A percentile compares a stretch with the other conserved stretches of the same genome.
Evolutionary conservation across 2,329 filamentous ascomycete species (phyloP).

Genomic region (Colletotrichum musae): DNA sequence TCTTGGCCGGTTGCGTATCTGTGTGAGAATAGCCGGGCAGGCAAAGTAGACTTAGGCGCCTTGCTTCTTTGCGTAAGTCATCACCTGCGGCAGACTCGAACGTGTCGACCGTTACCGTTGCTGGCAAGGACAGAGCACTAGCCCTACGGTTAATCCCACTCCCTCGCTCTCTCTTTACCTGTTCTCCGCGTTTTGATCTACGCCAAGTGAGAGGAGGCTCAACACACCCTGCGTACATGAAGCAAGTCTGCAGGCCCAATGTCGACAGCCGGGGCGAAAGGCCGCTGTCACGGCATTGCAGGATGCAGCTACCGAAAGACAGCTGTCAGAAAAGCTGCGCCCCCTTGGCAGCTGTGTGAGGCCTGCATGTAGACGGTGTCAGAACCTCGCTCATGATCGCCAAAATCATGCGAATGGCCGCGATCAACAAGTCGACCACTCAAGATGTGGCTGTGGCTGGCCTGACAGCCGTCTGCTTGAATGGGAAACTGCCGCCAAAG

Average conservation of each 20-base stretch:
- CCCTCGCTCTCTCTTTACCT: too few species aligned
- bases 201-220: slow-evolving; percentile 29
- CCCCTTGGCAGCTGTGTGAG: too few species aligned
- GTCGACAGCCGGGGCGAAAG: slow-evolving; percentile 2
- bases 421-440: slow-evolving; percentile 3
- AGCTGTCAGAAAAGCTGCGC: slow-evolving; percentile 7
- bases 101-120: neutral
- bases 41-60: slow-evolving; percentile 26
- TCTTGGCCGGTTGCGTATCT: slow-evolving; percentile 32
- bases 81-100: slow-evolving; percentile 21
- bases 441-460: neutral
- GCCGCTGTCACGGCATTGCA: slow-evolving; percentile 5
- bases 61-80: slow-evolving; percentile 36
- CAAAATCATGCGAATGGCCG: slow-evolving; percentile 10
- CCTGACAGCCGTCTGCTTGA: neutral
- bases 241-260: slow-evolving; percentile 7
- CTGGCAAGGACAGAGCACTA: slow-evolving; percentile 10
- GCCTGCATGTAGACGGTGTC: slow-evolving; percentile 10
- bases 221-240: slow-evolving; percentile 20
- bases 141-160: slow-evolving; percentile 21
- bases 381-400: slow-evolving; percentile 8
- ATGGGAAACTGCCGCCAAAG: neutral
- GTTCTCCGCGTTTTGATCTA: slow-evolving; percentile 1
- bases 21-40: slow-evolving; percentile 26
- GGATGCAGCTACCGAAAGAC: slow-evolving; percentile 22